These are phyloP conservation scores for Astrephomene gubernaculifera DNA, from an alignment of 139 green algal genomes.

Conservation along the genomic window DNA sequence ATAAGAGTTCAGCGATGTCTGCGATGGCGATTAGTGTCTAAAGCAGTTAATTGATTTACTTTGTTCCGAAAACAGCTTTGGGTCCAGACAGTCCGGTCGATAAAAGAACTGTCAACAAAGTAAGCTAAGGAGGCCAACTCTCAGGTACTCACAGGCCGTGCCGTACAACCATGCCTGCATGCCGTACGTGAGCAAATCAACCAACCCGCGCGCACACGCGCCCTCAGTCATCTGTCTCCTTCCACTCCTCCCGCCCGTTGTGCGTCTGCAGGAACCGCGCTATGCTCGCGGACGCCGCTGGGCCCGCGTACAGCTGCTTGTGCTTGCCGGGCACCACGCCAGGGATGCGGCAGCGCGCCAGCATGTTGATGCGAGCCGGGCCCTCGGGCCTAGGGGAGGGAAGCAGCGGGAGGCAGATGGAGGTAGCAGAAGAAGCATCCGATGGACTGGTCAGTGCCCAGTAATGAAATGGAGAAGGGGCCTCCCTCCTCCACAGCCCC, in stretches of 20 bases:
- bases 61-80: too few species aligned
- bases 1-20: too few species aligned
- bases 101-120: background rate
- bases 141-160: background rate
- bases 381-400: background rate
- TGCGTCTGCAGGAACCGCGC: constrained; percentile 12
- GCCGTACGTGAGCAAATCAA: background rate
- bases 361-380: background rate
- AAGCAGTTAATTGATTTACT: too few species aligned
- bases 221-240: background rate
- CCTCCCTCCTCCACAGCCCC: too few species aligned
- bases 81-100: too few species aligned
- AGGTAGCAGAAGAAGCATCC: too few species aligned
- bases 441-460: too few species aligned
- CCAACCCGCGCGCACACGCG: too few species aligned
- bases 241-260: constrained; percentile 15
- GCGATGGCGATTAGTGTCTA: too few species aligned
- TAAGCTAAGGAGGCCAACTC: background rate
- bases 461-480: too few species aligned
- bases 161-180: background rate
- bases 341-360: constrained; percentile 27
- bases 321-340: background rate
- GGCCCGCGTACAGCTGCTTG: constrained; percentile 10
- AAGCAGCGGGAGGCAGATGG: too few species aligned
- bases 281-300: background rate